These are phyloP conservation scores for Mollisia scopiformis DNA, from an alignment of 2,329 filamentous ascomycete genomes.

Conservation along the genomic window DNA sequence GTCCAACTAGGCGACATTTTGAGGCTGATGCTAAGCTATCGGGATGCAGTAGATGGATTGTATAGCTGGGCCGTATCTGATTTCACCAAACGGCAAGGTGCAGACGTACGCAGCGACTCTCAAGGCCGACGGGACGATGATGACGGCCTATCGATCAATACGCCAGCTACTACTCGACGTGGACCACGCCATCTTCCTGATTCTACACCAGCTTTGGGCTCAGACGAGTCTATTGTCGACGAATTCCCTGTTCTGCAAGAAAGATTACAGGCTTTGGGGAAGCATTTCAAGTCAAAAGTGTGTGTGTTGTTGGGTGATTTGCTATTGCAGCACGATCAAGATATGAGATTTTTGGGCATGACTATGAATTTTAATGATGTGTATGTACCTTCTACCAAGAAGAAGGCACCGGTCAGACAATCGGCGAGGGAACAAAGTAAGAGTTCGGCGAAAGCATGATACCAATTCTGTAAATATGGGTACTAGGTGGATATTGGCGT, in stretches of 20 bases:
- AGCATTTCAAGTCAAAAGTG: constrained; percentile 76
- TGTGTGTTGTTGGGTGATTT: constrained; percentile 86
- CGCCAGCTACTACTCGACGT: constrained; percentile 34
- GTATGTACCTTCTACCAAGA: constrained; percentile 76
- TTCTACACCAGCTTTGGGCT: constrained; percentile 27
- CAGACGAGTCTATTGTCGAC: constrained; percentile 49
- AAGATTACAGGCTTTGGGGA: constrained; percentile 71
- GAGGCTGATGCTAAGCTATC: constrained; percentile 91
- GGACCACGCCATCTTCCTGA: constrained; percentile 32
- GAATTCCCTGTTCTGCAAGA: constrained; percentile 75
- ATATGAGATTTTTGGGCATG: constrained; percentile 93
- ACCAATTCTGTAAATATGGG: background rate
- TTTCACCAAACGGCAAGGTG: constrained; percentile 89
- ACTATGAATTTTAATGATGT: constrained; percentile 99
- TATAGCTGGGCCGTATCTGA: constrained; percentile 96
- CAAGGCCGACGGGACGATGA: constrained; percentile 38
- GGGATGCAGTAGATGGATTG: constrained; percentile 89
- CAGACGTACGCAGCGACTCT: constrained; percentile 71
- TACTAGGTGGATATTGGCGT: constrained; percentile 9
- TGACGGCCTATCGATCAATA: constrained; percentile 28
- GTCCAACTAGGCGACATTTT: constrained; percentile 90
- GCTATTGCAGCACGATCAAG: constrained; percentile 89
- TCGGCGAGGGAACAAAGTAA: constrained; percentile 17
- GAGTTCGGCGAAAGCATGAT: constrained; percentile 58
- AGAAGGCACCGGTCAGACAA: constrained; percentile 21